Base-by-base conservation (phyloP, 352 stramenopile species). In the Halophytophthora batemanensis region DNA sequence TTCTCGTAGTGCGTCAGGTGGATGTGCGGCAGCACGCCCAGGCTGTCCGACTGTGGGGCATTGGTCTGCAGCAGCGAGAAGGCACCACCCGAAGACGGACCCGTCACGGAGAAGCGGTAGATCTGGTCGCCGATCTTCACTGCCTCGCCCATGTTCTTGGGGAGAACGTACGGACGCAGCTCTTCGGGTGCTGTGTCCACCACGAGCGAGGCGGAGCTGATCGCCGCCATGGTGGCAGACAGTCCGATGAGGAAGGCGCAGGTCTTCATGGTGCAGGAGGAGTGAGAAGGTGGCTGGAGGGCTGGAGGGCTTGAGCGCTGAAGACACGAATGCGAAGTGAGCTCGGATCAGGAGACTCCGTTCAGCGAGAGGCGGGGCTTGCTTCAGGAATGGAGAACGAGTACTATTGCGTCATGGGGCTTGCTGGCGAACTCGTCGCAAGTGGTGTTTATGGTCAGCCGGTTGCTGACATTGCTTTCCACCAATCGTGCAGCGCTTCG, bases 1-100 rank as follows among this genome's bases (percentile, higher is more conserved):
- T 79, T 82, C 52, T 82, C 71, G 59, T 82, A 71, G 49, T 82
- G 71, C 17, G 63, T 57, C 62, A 79, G 77, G 69, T 82, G 71
- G 50, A 79, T 72, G 40, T 82, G 68, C 21, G 71, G 71, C 5
- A 77, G 66, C 45, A 82, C 71, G 14, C 71, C 71, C 19, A 82
- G 56, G 14, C 65, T 66, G 15, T 66, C 61, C 33, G 71, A 78
- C 34, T 74, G 68, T 4, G 68, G 68, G n/a, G 71, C 65, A 39
- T 63, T 79, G 19, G 69, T 78, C 47, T 78, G 68, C 54, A 78
- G 34, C 35, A 78, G 42, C 39, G 61, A 61, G 61, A 78, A 78
- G 1, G 68, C 68, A 13, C 42, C 41, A 10, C 59, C 68, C 15
- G 71, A 82, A 2, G 71, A 72, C 39, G 72, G 71, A 8, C 72